Percentiles rank a stretch among this genome's conserved stretches.
Conservation (phyloP, 2,329 filamentous ascomycete genomes). For the Lecanosticta acicola region DNA sequence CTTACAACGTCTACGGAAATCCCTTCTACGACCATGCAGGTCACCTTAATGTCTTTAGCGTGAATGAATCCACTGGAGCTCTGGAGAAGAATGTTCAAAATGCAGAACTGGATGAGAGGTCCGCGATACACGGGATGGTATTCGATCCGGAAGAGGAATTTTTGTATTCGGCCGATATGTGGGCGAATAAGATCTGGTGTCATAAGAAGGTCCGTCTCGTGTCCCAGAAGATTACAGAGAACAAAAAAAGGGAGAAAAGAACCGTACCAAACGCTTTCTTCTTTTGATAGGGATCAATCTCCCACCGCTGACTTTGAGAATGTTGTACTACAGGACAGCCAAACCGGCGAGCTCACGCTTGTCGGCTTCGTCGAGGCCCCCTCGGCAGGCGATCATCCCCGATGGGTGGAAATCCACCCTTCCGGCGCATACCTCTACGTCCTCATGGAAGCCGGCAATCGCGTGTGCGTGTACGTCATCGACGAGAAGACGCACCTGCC, state of each 20-base stretch:
- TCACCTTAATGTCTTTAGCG: conserved; percentile 70
- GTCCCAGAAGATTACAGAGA: background rate
- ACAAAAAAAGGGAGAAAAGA: no score
- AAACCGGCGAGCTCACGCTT: conserved; percentile 58
- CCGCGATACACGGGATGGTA: conserved; percentile 76
- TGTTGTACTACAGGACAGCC: conserved; percentile 39
- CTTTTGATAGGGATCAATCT: no score
- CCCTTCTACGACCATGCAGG: conserved; percentile 85
- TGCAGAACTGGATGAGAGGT: conserved; percentile 63
- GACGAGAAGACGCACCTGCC: conserved; percentile 68
- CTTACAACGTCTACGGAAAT: conserved; percentile 80
- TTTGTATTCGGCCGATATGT: conserved; percentile 73
- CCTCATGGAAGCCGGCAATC: conserved; percentile 85
- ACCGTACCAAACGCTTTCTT: no score
- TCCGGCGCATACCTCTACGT: conserved; percentile 74
- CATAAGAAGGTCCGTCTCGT: conserved; percentile 56
- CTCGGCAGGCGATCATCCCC: conserved; percentile 66
- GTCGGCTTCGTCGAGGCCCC: conserved; percentile 70
- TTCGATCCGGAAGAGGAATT: conserved; percentile 69
- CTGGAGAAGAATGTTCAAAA: conserved; percentile 64
- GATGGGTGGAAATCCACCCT: conserved; percentile 82
- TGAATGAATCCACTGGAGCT: conserved; percentile 48
- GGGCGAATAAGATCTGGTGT: conserved; percentile 76
- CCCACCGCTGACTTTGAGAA: no score
- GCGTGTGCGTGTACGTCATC: conserved; percentile 74